phyloP scores from a whole-genome alignment of 495 filamentous ascomycete species.

The Rhizodiscina lignyota region DNA sequence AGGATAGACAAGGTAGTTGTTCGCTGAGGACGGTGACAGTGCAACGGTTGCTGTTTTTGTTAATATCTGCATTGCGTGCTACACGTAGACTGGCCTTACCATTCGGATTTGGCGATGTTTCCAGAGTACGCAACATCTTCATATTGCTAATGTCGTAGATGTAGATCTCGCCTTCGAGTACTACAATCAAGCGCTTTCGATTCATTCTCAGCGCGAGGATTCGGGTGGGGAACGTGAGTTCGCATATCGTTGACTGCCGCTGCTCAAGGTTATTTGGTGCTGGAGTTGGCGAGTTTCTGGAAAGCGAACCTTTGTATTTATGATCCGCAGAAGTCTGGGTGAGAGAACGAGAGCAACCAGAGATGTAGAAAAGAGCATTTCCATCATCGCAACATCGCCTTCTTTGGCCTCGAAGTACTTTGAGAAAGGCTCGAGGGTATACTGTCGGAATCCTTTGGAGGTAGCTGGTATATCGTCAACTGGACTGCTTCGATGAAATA shows the following conservation, averaged over 20 bases:
- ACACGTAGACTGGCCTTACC: constrained; percentile 27
- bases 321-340: constrained; percentile 77
- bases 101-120: constrained; percentile 81
- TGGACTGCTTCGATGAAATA: constrained; percentile 1
- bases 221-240: constrained; percentile 90
- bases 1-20: constrained; percentile 87
- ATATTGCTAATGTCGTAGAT: constrained; percentile 98
- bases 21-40: constrained; percentile 84
- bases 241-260: constrained; percentile 93
- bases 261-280: constrained; percentile 17
- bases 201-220: constrained; percentile 87
- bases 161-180: constrained; percentile 90
- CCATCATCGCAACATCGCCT: constrained; percentile 82
- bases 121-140: constrained; percentile 77
- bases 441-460: constrained; percentile 82
- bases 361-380: constrained; percentile 99
- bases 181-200: constrained; percentile 80
- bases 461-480: constrained; percentile 43
- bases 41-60: constrained; percentile 58
- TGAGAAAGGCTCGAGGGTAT: constrained; percentile 86
- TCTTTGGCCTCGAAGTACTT: constrained; percentile 88
- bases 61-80: not conserved
- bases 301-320: constrained; percentile 94
- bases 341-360: constrained; percentile 84
- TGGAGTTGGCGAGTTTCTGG: too few species aligned